A percentile compares a stretch with the other conserved stretches of the same genome.
Evolutionary conservation across 169 alveolate genomes (phyloP).

Genomic region (Babesia sp.): DNA sequence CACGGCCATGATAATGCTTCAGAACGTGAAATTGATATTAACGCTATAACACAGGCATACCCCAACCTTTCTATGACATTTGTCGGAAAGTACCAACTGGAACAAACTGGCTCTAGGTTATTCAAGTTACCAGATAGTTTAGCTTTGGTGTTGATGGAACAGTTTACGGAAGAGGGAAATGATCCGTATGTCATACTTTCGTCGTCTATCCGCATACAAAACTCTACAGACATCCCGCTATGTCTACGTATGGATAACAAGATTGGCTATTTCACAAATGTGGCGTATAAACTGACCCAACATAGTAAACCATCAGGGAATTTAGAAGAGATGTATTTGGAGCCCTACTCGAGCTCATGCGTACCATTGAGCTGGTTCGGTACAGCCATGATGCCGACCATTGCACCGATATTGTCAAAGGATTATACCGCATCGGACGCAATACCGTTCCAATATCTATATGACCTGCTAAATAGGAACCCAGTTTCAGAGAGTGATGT

Average conservation of each 20-base stretch:
- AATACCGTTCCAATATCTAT: constrained; percentile 38
- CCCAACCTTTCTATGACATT: background rate
- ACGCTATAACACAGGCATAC: constrained; percentile 3
- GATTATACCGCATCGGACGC: background rate
- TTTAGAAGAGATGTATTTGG: constrained; percentile 18
- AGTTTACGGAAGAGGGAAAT: background rate
- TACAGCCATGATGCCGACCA: constrained; percentile 32
- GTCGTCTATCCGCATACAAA: constrained; percentile 50
- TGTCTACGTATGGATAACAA: constrained; percentile 6
- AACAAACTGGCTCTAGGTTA: constrained; percentile 27
- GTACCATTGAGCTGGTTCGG: constrained; percentile 62
- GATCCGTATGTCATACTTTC: constrained; percentile 27
- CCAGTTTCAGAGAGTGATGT: background rate
- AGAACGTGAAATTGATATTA: background rate
- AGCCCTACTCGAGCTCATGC: constrained; percentile 48
- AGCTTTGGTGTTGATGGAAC: constrained; percentile 35
- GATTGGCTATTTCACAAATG: constrained; percentile 19
- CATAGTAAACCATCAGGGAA: background rate
- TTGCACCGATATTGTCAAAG: constrained; percentile 22
- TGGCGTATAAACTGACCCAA: constrained; percentile 24
- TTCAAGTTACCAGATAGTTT: constrained; percentile 44
- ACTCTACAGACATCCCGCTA: constrained; percentile 47
- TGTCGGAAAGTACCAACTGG: constrained; percentile 50
- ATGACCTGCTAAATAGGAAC: constrained; percentile 24
- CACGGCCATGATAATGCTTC: background rate